phyloP scores from a whole-genome alignment of 1,284 basidiomycete species.

The Cystobasidium slooffiae region DNA sequence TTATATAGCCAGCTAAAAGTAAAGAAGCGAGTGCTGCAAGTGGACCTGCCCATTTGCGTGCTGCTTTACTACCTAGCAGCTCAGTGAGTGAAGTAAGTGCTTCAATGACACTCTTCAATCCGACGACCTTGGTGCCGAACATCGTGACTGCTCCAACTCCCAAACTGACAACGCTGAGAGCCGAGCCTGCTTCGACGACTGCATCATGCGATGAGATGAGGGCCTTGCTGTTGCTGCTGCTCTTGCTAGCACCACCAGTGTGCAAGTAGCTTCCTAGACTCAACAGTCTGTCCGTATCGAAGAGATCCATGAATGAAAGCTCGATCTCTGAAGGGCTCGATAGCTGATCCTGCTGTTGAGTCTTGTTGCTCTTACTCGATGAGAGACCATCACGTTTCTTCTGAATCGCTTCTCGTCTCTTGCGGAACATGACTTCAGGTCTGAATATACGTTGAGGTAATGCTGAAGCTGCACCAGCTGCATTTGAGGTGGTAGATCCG shows the following conservation, averaged over 20 bases:
- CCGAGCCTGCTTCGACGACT: slow-evolving; percentile 65
- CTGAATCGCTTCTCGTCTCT: slow-evolving; percentile 62
- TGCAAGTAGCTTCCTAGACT: slow-evolving; percentile 50
- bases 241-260: slow-evolving; percentile 47
- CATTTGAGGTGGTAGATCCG: slow-evolving; percentile 4
- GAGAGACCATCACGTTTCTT: slow-evolving; percentile 53
- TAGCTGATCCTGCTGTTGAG: slow-evolving; percentile 12
- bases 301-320: slow-evolving; percentile 69
- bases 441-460: slow-evolving; percentile 78
- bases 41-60: slow-evolving; percentile 86
- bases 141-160: slow-evolving; percentile 86
- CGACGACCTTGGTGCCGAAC: slow-evolving; percentile 78
- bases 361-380: slow-evolving; percentile 12
- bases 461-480: slow-evolving; percentile 27
- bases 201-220: slow-evolving; percentile 50
- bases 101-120: slow-evolving; percentile 76
- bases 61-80: slow-evolving; percentile 77
- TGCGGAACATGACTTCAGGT: slow-evolving; percentile 92
- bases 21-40: slow-evolving; percentile 74
- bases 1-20: slow-evolving; percentile 78
- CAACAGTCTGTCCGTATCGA: slow-evolving; percentile 83
- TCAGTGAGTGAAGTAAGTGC: slow-evolving; percentile 74
- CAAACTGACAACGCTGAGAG: slow-evolving; percentile 73
- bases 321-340: slow-evolving; percentile 45
- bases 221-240: slow-evolving; percentile 25